Percentiles rank a stretch among this genome's conserved stretches.
phyloP scores from a whole-genome alignment of 192 early-diverging fungal species.

The Chytriomyces confervae region DNA sequence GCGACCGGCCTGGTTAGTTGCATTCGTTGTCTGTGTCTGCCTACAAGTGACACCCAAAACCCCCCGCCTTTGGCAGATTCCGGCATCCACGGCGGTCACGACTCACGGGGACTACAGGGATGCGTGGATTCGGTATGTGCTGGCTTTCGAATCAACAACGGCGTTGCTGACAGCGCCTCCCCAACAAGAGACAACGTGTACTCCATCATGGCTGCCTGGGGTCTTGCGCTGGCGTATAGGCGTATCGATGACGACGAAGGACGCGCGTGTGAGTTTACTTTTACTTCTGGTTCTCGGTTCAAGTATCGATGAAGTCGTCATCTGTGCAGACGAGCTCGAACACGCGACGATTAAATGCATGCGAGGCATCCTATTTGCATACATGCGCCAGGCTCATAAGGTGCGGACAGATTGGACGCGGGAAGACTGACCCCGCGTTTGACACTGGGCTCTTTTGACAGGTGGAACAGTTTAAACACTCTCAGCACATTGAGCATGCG shows the following conservation, averaged over 20 bases:
- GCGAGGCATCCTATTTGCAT: slow-evolving; percentile 78
- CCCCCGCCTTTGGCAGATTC: slow-evolving; percentile 59
- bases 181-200: slow-evolving; percentile 81
- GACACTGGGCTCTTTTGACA: slow-evolving; percentile 58
- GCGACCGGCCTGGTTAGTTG: slow-evolving; percentile 70
- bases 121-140: slow-evolving; percentile 80
- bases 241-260: slow-evolving; percentile 84
- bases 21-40: not conserved
- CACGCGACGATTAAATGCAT: slow-evolving; percentile 86
- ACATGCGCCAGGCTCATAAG: slow-evolving; percentile 85
- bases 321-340: slow-evolving; percentile 74
- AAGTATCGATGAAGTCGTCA: not conserved
- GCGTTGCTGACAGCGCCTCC: not conserved
- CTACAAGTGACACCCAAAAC: not conserved
- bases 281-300: not conserved
- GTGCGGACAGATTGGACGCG: not conserved
- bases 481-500: slow-evolving; percentile 73
- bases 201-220: slow-evolving; percentile 84
- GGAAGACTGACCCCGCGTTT: not conserved
- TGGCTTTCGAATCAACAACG: not conserved
- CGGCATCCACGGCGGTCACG: slow-evolving; percentile 84
- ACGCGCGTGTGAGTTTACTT: slow-evolving; percentile 68
- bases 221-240: slow-evolving; percentile 82
- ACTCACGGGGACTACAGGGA: slow-evolving; percentile 88
- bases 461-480: slow-evolving; percentile 83